These are phyloP conservation scores for Cyphellophora europaea DNA, from an alignment of 2,329 filamentous ascomycete species.

Conservation along the genomic window DNA sequence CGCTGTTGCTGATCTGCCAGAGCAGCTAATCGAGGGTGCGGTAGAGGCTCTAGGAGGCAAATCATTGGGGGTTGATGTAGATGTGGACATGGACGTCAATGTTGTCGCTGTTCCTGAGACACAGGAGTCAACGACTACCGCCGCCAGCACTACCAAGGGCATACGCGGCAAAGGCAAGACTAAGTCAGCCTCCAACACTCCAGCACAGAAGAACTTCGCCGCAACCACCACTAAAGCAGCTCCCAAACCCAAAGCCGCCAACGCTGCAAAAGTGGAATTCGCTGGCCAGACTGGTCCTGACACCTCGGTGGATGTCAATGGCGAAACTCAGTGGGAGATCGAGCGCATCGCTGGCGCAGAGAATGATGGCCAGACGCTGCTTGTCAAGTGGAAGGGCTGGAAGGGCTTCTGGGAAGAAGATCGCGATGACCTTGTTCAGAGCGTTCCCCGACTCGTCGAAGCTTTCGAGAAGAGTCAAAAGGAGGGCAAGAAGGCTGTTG, in stretches of 20 bases:
- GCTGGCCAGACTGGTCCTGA: constrained; percentile 1
- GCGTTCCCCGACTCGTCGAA: neutral
- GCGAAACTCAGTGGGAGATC: neutral
- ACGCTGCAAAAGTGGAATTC: neutral
- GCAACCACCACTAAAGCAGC: neutral
- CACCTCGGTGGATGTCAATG: neutral
- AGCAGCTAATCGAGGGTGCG: neutral
- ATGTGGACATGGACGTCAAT: neutral
- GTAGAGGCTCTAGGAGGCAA: neutral
- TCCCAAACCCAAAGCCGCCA: neutral
- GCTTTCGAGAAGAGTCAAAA: neutral
- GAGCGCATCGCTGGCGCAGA: neutral
- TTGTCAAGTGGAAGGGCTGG: constrained; percentile 2
- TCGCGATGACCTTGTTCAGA: neutral
- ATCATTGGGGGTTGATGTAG: neutral
- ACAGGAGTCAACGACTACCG: neutral
- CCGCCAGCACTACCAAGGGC: neutral
- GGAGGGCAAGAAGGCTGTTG: neutral
- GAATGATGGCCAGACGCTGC: neutral
- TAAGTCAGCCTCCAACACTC: neutral
- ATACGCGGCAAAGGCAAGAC: neutral
- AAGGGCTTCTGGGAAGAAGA: constrained; percentile 1
- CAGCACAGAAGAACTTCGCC: neutral
- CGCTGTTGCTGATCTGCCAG: neutral
- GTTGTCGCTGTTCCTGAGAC: neutral